These are phyloP conservation scores for Tulasnella sp. DNA, from an alignment of 768 basidiomycete species.

Conservation along the genomic window DNA sequence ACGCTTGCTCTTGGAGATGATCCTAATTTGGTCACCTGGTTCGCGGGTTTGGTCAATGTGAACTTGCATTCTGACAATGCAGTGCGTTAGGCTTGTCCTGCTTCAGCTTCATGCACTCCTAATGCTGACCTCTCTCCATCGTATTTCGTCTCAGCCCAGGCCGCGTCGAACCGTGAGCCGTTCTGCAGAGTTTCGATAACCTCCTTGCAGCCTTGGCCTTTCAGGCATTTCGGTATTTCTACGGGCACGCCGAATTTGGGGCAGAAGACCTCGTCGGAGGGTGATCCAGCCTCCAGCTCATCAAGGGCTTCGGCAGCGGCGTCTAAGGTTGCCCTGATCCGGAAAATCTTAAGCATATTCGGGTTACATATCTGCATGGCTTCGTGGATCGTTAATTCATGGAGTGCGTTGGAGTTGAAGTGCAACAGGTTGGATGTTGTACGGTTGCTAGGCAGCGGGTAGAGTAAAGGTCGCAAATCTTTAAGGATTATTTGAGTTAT, in stretches of 20 bases:
- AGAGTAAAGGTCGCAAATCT: constrained; percentile 70
- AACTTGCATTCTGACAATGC: constrained; percentile 54
- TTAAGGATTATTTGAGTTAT: constrained; percentile 82
- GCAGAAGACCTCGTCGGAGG: constrained; percentile 17
- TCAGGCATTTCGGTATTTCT: constrained; percentile 76
- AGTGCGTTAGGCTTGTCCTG: background rate
- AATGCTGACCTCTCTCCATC: constrained; percentile 65
- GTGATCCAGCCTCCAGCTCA: constrained; percentile 24
- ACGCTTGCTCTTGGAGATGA: constrained; percentile 81
- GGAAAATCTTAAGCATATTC: constrained; percentile 42
- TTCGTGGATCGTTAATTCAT: constrained; percentile 43
- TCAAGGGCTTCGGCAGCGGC: constrained; percentile 37
- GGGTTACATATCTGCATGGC: constrained; percentile 69
- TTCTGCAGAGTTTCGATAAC: constrained; percentile 37
- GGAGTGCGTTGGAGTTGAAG: constrained; percentile 46
- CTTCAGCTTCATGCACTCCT: background rate
- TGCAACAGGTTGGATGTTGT: constrained; percentile 38
- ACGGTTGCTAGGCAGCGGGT: constrained; percentile 44
- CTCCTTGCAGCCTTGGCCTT: constrained; percentile 50
- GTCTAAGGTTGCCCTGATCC: constrained; percentile 45
- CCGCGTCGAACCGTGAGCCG: constrained; percentile 25
- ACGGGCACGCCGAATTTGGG: constrained; percentile 51
- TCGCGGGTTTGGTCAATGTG: constrained; percentile 48
- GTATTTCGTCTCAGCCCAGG: constrained; percentile 91
- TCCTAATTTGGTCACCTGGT: constrained; percentile 41